Evolutionary conservation across 1,284 basidiomycete genomes (phyloP).

Genomic region (Inonotus obliquus): DNA sequence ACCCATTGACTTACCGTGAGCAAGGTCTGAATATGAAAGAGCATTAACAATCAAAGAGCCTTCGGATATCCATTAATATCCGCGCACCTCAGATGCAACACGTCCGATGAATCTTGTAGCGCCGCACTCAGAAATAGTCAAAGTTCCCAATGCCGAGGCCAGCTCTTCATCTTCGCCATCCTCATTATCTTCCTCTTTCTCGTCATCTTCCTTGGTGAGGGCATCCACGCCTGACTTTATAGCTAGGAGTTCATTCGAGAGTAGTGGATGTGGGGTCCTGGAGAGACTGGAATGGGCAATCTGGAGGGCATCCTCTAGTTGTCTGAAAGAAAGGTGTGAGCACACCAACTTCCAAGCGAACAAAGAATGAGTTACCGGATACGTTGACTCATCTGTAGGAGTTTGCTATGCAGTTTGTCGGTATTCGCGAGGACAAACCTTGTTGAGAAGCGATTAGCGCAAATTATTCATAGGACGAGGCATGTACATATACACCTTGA

Average conservation of each 20-base stretch:
- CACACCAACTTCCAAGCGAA: not conserved
- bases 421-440: conserved; percentile 19
- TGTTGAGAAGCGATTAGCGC: not conserved
- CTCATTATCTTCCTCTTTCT: not conserved
- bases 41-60: too few relatives aligned
- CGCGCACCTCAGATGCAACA: conserved; percentile 9
- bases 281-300: conserved; percentile 13
- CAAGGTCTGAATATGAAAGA: not conserved
- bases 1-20: not conserved
- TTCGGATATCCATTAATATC: not conserved
- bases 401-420: conserved; percentile 14
- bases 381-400: conserved; percentile 18
- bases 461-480: not conserved
- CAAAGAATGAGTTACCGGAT: not conserved
- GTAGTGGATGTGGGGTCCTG: conserved; percentile 12
- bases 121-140: conserved; percentile 8
- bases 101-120: conserved; percentile 10
- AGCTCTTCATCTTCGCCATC: conserved; percentile 10
- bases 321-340: not conserved
- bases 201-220: not conserved
- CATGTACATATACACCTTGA: conserved; percentile 3
- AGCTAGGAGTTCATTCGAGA: conserved; percentile 7
- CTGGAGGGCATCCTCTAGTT: conserved; percentile 17
- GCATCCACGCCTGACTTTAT: conserved; percentile 13
- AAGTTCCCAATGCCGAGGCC: conserved; percentile 8